phyloP scores from a whole-genome alignment of 371 early-diverging fungal genomes.

The Mortierella sp. region DNA sequence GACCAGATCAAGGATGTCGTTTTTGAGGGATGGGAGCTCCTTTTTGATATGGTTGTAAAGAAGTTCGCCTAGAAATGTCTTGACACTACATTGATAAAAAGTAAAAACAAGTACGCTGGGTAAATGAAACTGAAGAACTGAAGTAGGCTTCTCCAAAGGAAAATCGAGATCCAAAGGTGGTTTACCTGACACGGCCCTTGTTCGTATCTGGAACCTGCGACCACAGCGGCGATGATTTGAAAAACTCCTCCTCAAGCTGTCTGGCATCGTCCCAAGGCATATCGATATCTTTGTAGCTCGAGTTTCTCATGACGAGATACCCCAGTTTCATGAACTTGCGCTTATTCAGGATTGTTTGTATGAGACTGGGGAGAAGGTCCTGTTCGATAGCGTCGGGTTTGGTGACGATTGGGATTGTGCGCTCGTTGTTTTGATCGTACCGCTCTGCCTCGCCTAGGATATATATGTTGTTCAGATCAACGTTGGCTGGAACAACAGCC shows the following conservation, averaged over 20 bases:
- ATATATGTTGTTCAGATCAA: conserved; percentile 86
- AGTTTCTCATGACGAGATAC: conserved; percentile 48
- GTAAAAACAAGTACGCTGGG: background rate
- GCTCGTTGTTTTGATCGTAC: conserved; percentile 34
- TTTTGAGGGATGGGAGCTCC: conserved; percentile 35
- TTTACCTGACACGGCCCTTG: conserved; percentile 27
- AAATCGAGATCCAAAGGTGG: background rate
- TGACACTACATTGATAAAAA: background rate
- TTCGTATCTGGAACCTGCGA: conserved; percentile 13
- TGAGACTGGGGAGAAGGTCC: conserved; percentile 32
- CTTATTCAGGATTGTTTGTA: conserved; percentile 40
- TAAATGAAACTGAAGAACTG: background rate
- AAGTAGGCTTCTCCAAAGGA: background rate
- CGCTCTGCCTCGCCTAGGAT: conserved; percentile 43
- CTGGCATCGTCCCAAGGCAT: conserved; percentile 37
- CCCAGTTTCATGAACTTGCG: conserved; percentile 45
- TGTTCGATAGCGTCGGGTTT: conserved; percentile 43
- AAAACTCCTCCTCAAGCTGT: conserved; percentile 27
- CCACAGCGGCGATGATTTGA: conserved; percentile 31
- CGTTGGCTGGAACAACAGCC: conserved; percentile 89
- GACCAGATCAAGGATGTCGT: conserved; percentile 23
- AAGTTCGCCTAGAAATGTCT: conserved; percentile 31
- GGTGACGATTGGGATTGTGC: conserved; percentile 46
- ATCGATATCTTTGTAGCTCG: conserved; percentile 37
- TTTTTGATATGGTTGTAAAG: conserved; percentile 44